A percentile compares a stretch with the other conserved stretches of the same genome.
phyloP scores from a whole-genome alignment of 2,329 filamentous ascomycete species.

The Blastomyces gilchristii region DNA sequence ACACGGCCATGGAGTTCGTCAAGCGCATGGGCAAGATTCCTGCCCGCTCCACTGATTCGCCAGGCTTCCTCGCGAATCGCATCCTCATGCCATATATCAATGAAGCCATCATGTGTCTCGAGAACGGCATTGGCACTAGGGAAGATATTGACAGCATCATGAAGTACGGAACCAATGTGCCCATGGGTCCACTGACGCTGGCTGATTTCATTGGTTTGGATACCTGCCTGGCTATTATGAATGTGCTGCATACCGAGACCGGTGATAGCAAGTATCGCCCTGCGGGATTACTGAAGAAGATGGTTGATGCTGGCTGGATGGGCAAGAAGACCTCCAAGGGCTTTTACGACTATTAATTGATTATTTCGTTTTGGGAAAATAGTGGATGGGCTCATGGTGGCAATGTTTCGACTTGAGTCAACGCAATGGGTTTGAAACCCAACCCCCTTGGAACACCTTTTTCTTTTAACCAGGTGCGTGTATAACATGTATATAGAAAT shows the following conservation, averaged over 20 bases:
- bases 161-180: conserved; percentile 98
- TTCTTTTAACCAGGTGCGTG: not conserved
- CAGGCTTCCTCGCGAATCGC: conserved; percentile 89
- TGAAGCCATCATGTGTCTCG: conserved; percentile 89
- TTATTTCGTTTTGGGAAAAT: not conserved
- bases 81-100: conserved; percentile 99
- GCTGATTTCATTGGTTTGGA: conserved; percentile 97
- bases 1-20: conserved; percentile 75
- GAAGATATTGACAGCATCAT: conserved; percentile 96
- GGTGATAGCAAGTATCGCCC: conserved; percentile 94
- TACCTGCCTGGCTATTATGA: conserved; percentile 95
- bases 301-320: conserved; percentile 96
- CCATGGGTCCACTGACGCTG: conserved; percentile 88
- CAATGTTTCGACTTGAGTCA: not conserved
- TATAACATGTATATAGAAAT: not conserved
- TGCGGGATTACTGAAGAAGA: conserved; percentile 75
- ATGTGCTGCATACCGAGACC: conserved; percentile 79
- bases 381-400: not conserved
- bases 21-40: conserved; percentile 87
- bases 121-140: conserved; percentile 78
- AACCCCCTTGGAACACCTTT: not conserved
- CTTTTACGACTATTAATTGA: conserved; percentile 55
- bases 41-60: conserved; percentile 77
- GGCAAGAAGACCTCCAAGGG: conserved; percentile 97
- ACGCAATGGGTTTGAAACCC: not conserved